phyloP scores from a whole-genome alignment of 257 asterid genomes.

The Eustoma russellianum region DNA sequence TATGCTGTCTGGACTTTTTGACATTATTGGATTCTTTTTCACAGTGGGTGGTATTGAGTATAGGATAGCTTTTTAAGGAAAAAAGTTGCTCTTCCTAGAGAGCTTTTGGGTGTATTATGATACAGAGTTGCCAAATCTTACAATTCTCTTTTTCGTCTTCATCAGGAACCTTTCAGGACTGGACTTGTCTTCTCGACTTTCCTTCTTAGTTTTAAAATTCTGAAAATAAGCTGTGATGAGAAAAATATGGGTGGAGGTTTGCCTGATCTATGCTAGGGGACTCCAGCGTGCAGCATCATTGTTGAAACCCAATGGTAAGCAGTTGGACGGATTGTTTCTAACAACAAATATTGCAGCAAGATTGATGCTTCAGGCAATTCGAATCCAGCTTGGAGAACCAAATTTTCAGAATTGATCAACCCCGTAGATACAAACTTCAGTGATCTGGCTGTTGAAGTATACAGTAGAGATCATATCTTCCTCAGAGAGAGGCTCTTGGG shows the following conservation, averaged over 20 bases:
- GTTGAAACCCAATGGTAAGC: slow-evolving; percentile 81
- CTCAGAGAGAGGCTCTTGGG: slow-evolving; percentile 62
- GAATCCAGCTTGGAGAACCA: slow-evolving; percentile 77
- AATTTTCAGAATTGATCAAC: slow-evolving; percentile 42
- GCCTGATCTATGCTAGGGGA: slow-evolving; percentile 68
- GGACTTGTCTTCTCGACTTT: slow-evolving; percentile 9
- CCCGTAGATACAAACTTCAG: slow-evolving; percentile 26
- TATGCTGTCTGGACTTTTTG: slow-evolving; percentile 25
- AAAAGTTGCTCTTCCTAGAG: background rate
- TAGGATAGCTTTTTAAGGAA: slow-evolving; percentile 13
- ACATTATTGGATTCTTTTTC: slow-evolving; percentile 32
- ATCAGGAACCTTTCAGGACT: slow-evolving; percentile 21
- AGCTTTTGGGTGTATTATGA: background rate
- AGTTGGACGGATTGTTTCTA: slow-evolving; percentile 71
- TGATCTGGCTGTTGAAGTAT: slow-evolving; percentile 63
- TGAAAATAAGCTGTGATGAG: slow-evolving; percentile 28
- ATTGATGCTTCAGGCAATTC: slow-evolving; percentile 66
- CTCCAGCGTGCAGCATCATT: slow-evolving; percentile 46
- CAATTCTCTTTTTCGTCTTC: slow-evolving; percentile 18
- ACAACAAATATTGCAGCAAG: slow-evolving; percentile 62
- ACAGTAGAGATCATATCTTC: slow-evolving; percentile 67
- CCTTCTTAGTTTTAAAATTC: slow-evolving; percentile 9
- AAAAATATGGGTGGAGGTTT: slow-evolving; percentile 60
- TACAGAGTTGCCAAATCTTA: slow-evolving; percentile 14
- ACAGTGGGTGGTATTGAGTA: slow-evolving; percentile 15